Percentiles rank a stretch among this genome's conserved stretches.
These are phyloP conservation scores for Globisporangium okanoganense DNA, from an alignment of 352 stramenopile species.

Conservation along the genomic window DNA sequence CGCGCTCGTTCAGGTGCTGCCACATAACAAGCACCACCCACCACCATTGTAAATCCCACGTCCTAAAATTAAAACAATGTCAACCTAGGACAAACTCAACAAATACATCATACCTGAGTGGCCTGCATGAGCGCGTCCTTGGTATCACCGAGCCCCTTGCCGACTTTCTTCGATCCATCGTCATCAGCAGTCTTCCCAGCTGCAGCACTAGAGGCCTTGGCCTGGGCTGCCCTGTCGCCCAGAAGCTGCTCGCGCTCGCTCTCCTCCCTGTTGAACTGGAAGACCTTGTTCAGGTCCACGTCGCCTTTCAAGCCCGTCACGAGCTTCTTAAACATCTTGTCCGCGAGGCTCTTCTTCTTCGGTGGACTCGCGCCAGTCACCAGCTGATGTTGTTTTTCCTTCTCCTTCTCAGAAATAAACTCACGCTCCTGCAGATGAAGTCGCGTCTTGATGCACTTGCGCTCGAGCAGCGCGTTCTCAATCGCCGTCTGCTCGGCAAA, in stretches of 20 bases:
- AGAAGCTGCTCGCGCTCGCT: conserved; percentile 54
- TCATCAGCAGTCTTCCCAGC: not conserved
- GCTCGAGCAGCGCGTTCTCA: conserved; percentile 62
- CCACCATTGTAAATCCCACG: not conserved
- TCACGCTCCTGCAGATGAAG: conserved; percentile 35
- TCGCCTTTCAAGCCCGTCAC: conserved; percentile 47
- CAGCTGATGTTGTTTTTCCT: not conserved
- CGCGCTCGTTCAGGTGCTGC: conserved; percentile 69
- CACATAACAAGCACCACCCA: not conserved
- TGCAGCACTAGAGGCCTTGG: not conserved
- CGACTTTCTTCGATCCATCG: conserved; percentile 19
- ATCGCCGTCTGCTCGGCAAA: conserved; percentile 44
- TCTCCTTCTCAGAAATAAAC: conserved; percentile 27
- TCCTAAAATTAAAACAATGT: not conserved
- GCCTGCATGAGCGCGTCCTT: conserved; percentile 67
- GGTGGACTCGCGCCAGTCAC: conserved; percentile 25
- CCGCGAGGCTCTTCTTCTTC: conserved; percentile 47
- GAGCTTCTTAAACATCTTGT: conserved; percentile 75
- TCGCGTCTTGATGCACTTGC: conserved; percentile 43
- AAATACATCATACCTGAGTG: conserved; percentile 41
- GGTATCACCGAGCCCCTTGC: conserved; percentile 35
- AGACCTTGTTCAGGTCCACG: conserved; percentile 71
- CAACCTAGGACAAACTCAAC: not conserved
- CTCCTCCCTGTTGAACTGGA: conserved; percentile 63
- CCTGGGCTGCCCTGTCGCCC: conserved; percentile 32